Percentiles rank a stretch among this genome's conserved stretches.
These are phyloP conservation scores for Diaporthe vaccinii DNA, from an alignment of 2,329 filamentous ascomycete genomes.

Conservation along the genomic window DNA sequence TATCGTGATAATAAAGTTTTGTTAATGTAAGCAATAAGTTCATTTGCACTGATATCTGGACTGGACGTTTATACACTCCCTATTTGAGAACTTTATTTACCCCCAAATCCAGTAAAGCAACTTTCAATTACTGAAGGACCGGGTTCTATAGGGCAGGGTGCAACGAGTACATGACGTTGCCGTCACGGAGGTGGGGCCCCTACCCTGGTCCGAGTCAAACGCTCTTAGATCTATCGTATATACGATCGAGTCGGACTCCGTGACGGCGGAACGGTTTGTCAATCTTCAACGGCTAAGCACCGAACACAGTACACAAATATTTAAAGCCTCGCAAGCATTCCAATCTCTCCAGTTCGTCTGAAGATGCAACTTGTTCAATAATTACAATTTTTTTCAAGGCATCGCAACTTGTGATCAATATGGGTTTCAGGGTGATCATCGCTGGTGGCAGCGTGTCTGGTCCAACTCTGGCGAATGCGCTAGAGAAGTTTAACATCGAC, in stretches of 20 bases:
- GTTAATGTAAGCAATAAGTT: neutral
- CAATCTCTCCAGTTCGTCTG: neutral
- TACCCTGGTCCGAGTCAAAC: neutral
- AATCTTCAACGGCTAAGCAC: neutral
- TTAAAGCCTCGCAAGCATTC: neutral
- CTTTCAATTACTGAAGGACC: neutral
- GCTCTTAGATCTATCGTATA: neutral
- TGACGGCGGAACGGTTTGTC: neutral
- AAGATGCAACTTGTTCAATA: neutral
- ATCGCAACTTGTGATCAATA: neutral
- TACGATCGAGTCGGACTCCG: neutral
- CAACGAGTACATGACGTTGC: neutral
- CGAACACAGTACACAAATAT: neutral
- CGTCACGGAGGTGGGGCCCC: neutral
- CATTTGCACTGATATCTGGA: neutral
- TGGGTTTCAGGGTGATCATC: constrained; percentile 55
- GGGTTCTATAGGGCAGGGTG: neutral
- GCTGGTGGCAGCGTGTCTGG: constrained; percentile 64
- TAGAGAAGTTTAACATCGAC: constrained; percentile 58
- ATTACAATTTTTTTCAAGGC: neutral
- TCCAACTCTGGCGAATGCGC: constrained; percentile 58
- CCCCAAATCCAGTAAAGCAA: neutral
- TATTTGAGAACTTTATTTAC: neutral
- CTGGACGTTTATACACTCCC: neutral
- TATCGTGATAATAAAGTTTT: neutral